Evolutionary conservation across 225 moss, liverwort and hornwort genomes (phyloP).

Genomic region (Sphagnum tenellum): DNA sequence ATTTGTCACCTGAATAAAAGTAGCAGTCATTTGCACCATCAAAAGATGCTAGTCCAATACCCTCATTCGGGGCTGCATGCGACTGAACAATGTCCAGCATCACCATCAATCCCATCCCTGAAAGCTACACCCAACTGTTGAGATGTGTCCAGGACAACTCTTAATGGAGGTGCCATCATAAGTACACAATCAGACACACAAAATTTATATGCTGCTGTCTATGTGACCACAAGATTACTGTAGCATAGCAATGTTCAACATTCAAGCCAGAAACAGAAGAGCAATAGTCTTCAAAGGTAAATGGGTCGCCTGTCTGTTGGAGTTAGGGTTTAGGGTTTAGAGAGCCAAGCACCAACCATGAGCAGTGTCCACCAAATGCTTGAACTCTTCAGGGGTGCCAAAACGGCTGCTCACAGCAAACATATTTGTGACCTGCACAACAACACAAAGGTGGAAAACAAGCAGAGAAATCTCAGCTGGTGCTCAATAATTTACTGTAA

Average conservation of each 20-base stretch:
- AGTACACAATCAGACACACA: no score
- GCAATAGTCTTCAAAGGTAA: no score
- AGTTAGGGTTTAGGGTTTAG: no score
- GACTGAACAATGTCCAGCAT: slow-evolving; percentile 93
- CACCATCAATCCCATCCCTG: slow-evolving; percentile 87
- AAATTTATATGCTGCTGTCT: no score
- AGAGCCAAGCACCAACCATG: slow-evolving; percentile 51
- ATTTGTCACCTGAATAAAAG: slow-evolving; percentile 59
- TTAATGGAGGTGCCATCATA: no score
- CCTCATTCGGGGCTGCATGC: slow-evolving; percentile 81
- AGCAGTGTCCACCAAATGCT: slow-evolving; percentile 84
- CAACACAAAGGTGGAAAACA: neutral
- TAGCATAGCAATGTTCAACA: no score
- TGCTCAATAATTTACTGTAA: no score
- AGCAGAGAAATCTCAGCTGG: no score
- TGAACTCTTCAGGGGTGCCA: slow-evolving; percentile 97
- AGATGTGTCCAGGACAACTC: no score
- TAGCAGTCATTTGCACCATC: slow-evolving; percentile 98
- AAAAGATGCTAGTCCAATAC: slow-evolving; percentile 81
- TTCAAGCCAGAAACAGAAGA: no score
- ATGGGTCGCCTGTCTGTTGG: no score
- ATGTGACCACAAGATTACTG: no score
- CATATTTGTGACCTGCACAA: slow-evolving; percentile 75
- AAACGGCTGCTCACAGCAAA: slow-evolving; percentile 97
- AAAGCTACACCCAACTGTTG: neutral